A percentile compares a stretch with the other conserved stretches of the same genome.
Conservation (phyloP, 345 rosid genomes). For the Hibiscus mutabilis region DNA sequence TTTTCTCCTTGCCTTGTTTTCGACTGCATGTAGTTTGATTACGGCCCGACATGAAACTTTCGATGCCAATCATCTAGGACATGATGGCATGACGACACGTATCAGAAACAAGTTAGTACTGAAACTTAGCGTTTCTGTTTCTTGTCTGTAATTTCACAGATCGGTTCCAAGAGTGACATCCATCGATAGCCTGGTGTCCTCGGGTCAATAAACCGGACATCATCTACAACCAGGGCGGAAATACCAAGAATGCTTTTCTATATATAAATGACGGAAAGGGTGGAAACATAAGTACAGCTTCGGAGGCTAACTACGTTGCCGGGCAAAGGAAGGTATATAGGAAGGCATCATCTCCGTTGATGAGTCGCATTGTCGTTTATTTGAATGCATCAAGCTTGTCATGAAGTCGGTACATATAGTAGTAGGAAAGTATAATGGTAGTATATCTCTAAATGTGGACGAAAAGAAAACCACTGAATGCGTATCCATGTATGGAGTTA, state of each 20-base stretch:
- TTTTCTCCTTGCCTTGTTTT: neutral
- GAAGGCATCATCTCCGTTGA: conserved; percentile 15
- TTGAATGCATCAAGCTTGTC: conserved; percentile 5
- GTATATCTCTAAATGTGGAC: neutral
- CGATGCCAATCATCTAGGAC: neutral
- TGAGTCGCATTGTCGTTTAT: conserved; percentile 9
- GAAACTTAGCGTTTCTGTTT: neutral
- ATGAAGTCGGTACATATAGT: conserved; percentile 1
- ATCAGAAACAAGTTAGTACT: neutral
- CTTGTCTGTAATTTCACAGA: conserved; percentile 22
- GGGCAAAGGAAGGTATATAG: neutral
- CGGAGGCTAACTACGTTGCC: conserved; percentile 10
- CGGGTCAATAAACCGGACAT: neutral
- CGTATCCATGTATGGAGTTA: too few species aligned
- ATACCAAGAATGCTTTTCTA: neutral
- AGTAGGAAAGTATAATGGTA: neutral
- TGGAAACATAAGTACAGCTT: neutral
- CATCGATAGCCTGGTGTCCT: neutral
- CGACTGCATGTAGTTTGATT: neutral
- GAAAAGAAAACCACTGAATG: neutral
- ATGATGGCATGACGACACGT: too few species aligned
- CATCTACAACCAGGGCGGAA: neutral
- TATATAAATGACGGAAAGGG: neutral
- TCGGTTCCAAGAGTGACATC: conserved; percentile 25
- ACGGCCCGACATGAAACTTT: neutral